Base-by-base conservation (phyloP, 305 asterid genomes). In the Fraxinus xanthoxyloides region DNA sequence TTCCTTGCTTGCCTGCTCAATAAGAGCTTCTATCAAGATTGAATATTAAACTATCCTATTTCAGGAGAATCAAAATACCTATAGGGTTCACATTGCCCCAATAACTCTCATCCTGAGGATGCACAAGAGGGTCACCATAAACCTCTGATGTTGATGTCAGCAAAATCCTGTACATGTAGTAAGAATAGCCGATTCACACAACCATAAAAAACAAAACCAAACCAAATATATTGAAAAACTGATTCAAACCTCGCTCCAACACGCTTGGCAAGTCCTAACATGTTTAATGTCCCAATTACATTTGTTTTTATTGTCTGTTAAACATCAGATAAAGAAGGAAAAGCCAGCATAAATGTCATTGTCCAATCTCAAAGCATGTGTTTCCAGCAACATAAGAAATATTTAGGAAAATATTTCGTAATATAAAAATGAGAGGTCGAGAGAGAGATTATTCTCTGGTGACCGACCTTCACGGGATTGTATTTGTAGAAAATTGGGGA, bases 401-500 rank as follows among this genome's bases (percentile, higher is more conserved):
- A 19, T 19, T 6, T 56, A 65, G 34, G 35, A 9, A 65, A 26
- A 65, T 65, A 23, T 65, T 26, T 30, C 10, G 8, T 30, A 10
- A 67, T 4, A 28, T 4, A 67, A 67, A 69, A 5, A 28, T 1
- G 38, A 24, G 23, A 30, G 40, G 34, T 7, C 1, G 13, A 10
- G 23, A 21, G 28, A 56, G 12, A 56, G 28, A 19, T 13, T 67
- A 26, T 26, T 24, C 3, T 69, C 38, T 30, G 40, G 75, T 69
- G 40, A 12, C 83, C 7, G 36, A 89, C 92, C 89, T 89, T 89
- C 34, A 89, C 92, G 7, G 90, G 88, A 89, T 89, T 89, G 85
- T 89, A 84, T 75, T 89, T 89, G 70, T 89, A 89, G 77, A 89
- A 89, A 40, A 89, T 89, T 54, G 90, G 91, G 80, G 99, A 96